These are phyloP conservation scores for Leucocoprinus leucothites DNA, from an alignment of 768 basidiomycete species.

Conservation along the genomic window DNA sequence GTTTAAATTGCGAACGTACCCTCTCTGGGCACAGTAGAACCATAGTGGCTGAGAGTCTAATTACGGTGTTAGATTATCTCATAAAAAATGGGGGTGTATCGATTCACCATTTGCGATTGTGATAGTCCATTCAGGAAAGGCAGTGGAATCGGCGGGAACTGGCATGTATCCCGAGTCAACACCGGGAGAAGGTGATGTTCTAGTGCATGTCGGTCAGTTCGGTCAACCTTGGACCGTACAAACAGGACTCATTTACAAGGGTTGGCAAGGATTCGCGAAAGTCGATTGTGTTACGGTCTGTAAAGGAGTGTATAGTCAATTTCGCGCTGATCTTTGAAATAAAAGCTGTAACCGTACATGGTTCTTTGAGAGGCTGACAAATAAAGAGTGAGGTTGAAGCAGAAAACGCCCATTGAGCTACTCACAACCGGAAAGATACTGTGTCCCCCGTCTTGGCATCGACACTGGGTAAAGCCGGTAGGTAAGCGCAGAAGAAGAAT, in stretches of 20 bases:
- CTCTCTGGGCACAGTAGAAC: conserved; percentile 48
- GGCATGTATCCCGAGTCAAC: conserved; percentile 45
- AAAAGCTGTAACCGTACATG: conserved; percentile 26
- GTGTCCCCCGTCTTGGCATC: conserved; percentile 33
- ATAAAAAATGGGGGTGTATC: too few species aligned
- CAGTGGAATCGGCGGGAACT: conserved; percentile 33
- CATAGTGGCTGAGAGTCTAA: conserved; percentile 38
- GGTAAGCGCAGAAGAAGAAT: not conserved
- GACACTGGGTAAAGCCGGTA: conserved; percentile 21
- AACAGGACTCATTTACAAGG: conserved; percentile 20
- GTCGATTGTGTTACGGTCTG: conserved; percentile 40
- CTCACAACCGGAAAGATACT: conserved; percentile 45
- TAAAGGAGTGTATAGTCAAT: too few species aligned
- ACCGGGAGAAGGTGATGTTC: conserved; percentile 18
- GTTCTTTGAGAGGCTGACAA: conserved; percentile 32
- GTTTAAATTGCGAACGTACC: too few species aligned
- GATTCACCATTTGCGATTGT: conserved; percentile 27
- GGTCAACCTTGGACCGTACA: not conserved
- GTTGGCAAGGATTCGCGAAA: conserved; percentile 33
- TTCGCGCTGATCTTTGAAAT: not conserved
- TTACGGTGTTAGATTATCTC: too few species aligned
- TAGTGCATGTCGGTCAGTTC: conserved; percentile 10
- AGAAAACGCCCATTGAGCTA: not conserved
- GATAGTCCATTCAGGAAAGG: conserved; percentile 33
- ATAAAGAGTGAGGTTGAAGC: not conserved